Evolutionary conservation across 2,329 filamentous ascomycete species (phyloP), one percentile per base, ranked within the genome.

Genomic region (Dissoconium aciculare): DNA sequence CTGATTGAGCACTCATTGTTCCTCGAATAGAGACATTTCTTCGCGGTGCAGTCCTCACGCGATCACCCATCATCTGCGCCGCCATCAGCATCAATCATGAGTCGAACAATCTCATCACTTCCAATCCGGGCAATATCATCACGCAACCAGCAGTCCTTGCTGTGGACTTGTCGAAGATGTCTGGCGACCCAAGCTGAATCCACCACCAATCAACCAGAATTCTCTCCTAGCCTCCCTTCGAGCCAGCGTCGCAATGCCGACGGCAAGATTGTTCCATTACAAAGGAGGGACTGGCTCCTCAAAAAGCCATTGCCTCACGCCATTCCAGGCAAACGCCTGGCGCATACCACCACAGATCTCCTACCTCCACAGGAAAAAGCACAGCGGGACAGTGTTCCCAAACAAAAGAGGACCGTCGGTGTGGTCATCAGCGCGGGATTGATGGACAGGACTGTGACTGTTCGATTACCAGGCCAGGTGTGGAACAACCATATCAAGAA

Each of bases 371-470:
- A n/a, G 10, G 49, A 53, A 34, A 39, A 40, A 27, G 38, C 34
- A 28, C 37, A 44, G 33, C 35, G 46, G 23, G 42, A 42, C 25
- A 37, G 42, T 26, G 36, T 38, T 5, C 26, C 31, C 15, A 33
- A 34, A 27, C 45, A 49, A 28, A 45, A 42, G 35, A 38, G 42
- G 33, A 47, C 45, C 50, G 40, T 49, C 3, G 78, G 78, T 39
- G 71, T 87, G 24, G 81, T 87, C 14, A 70, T 85, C 29, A 82
- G 78, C 25, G 73, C 79, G 5, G 81, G 80, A 12, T 66, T 75
- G 36, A 84, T 84, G 76, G 59, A 72, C 36, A 80, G 76, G 57
- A 84, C 79, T 3, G 78, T 84, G 34, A 84, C 80, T 57, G 80
- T 85, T 39, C 70, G 74, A 42, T 66, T 85, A 10, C 74, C 77